Evolutionary conservation across 164 flowering plant species (phyloP).

Genomic region (Nelumbo lutea): DNA sequence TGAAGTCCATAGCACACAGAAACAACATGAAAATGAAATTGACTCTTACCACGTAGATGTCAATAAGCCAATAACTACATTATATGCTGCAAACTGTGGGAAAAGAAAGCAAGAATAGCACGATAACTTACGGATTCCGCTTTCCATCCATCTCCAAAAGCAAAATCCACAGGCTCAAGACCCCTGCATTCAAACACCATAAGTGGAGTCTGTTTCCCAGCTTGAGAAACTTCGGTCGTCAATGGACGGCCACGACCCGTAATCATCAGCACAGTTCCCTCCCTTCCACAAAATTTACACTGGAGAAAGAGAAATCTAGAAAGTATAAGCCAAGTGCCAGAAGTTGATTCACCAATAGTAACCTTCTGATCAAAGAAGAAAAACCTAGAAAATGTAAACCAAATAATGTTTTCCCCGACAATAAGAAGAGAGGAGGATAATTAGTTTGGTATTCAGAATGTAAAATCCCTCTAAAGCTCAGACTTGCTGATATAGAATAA

Average conservation of each 20-base stretch:
- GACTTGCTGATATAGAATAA: not conserved
- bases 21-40: not conserved
- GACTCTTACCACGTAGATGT: no score
- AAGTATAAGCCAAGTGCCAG: not conserved
- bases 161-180: conserved; percentile 63
- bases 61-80: no score
- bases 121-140: conserved; percentile 64
- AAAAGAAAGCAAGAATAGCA: not conserved
- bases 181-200: conserved; percentile 89
- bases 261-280: conserved; percentile 67
- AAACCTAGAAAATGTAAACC: not conserved
- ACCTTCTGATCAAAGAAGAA: no score
- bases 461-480: not conserved
- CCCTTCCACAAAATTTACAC: conserved; percentile 91
- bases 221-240: conserved; percentile 33
- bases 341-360: not conserved
- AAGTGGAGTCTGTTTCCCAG: conserved; percentile 46
- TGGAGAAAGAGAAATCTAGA: conserved; percentile 11
- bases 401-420: no score
- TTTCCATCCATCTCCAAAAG: conserved; percentile 66
- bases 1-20: not conserved
- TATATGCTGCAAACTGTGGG: not conserved
- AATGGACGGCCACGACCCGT: conserved; percentile 64
- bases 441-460: no score
- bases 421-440: no score